Evolutionary conservation across 805 yeast genomes (phyloP).

Genomic region (Metschnikowia matae): DNA sequence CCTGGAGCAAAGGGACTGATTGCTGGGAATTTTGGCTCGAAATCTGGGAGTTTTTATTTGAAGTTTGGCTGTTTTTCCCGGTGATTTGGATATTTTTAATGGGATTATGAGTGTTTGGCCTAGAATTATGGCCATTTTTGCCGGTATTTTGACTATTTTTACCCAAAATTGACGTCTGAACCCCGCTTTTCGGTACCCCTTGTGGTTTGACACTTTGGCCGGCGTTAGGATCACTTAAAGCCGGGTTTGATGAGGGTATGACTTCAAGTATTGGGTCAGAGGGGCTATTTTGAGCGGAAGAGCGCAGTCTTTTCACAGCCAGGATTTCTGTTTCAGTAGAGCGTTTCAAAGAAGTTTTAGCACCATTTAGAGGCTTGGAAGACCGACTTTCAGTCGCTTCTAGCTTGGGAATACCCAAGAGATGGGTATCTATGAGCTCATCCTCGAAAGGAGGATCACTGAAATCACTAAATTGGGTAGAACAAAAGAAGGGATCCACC

Average conservation of each 20-base stretch:
- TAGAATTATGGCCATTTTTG: too few species aligned
- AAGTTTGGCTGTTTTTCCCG: not conserved
- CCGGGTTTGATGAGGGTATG: too few species aligned
- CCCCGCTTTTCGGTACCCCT: too few species aligned
- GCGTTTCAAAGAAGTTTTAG: not conserved
- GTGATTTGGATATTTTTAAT: too few species aligned
- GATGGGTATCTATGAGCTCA: conserved; percentile 12
- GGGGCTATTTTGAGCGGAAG: not conserved
- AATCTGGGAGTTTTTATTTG: conserved; percentile 1
- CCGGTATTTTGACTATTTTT: too few species aligned
- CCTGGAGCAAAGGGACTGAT: conserved; percentile 14
- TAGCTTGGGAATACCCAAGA: not conserved
- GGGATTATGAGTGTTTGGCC: too few species aligned
- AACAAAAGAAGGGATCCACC: not conserved
- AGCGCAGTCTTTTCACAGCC: not conserved
- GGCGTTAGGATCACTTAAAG: too few species aligned
- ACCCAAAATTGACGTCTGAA: too few species aligned
- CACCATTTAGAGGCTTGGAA: not conserved
- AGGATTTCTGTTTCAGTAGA: too few species aligned
- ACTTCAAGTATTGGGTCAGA: not conserved
- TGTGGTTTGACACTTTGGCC: too few species aligned
- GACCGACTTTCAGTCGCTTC: not conserved
- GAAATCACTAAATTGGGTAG: not conserved
- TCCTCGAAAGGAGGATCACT: conserved; percentile 6
- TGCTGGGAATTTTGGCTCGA: not conserved